A percentile compares a stretch with the other conserved stretches of the same genome.
phyloP scores from a whole-genome alignment of 768 basidiomycete genomes.

The Ramaria sp. region DNA sequence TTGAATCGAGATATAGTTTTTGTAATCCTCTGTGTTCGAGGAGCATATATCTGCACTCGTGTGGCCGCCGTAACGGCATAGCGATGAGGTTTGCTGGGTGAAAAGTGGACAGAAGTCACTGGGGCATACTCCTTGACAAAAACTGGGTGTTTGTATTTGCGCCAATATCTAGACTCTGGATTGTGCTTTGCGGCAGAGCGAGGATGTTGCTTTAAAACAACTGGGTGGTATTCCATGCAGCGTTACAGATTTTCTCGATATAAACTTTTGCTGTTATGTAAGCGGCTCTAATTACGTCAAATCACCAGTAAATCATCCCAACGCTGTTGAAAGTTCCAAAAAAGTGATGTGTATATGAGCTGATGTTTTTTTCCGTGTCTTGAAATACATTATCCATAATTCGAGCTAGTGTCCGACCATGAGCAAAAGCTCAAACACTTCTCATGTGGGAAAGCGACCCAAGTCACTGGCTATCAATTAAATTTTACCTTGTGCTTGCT shows the following conservation, averaged over 20 bases:
- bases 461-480: constrained; percentile 7
- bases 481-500: background rate
- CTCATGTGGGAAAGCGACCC: background rate
- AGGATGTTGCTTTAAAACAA: constrained; percentile 48
- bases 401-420: no score
- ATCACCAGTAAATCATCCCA: no score
- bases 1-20: constrained; percentile 97
- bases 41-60: constrained; percentile 90
- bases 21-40: constrained; percentile 89
- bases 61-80: constrained; percentile 95
- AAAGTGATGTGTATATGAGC: no score
- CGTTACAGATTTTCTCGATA: no score
- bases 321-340: no score
- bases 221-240: constrained; percentile 72
- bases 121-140: constrained; percentile 98
- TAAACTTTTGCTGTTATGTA: no score
- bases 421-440: background rate
- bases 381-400: no score
- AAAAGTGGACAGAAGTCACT: constrained; percentile 90
- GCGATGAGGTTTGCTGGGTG: constrained; percentile 75
- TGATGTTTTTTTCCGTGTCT: no score
- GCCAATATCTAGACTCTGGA: constrained; percentile 76
- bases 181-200: constrained; percentile 51
- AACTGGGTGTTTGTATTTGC: constrained; percentile 79
- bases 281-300: no score